Evolutionary conservation across 768 basidiomycete species (phyloP).

Genomic region (Trichaptum fuscoviolaceum): DNA sequence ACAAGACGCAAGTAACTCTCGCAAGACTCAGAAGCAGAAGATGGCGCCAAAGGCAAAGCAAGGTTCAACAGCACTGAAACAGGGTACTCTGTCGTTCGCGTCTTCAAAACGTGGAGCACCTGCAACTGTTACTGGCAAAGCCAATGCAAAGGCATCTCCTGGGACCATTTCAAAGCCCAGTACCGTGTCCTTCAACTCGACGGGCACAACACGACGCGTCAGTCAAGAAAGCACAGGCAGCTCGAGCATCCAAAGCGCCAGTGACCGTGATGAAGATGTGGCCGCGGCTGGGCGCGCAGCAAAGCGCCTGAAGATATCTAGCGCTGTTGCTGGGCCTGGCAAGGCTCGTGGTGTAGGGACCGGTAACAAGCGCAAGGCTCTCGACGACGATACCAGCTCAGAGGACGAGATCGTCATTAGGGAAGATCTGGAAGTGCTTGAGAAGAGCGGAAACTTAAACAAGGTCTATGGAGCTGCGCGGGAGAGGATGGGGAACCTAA

Average conservation of each 20-base stretch:
- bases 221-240: neutral
- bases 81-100: neutral
- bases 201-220: neutral
- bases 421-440: neutral
- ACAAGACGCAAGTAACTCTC: neutral
- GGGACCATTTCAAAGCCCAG: neutral
- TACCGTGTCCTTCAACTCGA: neutral
- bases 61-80: neutral
- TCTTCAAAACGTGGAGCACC: neutral
- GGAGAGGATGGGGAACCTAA: slow-evolving; percentile 17
- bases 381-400: neutral
- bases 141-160: neutral
- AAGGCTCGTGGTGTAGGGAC: too few species aligned
- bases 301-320: neutral
- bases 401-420: neutral
- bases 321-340: neutral
- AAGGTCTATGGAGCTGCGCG: slow-evolving; percentile 13
- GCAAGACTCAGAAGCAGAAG: neutral
- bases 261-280: neutral
- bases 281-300: neutral
- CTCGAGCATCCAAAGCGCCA: neutral
- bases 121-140: neutral
- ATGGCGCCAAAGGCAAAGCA: neutral
- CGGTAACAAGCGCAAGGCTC: neutral
- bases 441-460: slow-evolving; percentile 8